These are phyloP conservation scores for Ajuga chamaepitys DNA, from an alignment of 257 asterid species.

Conservation along the genomic window DNA sequence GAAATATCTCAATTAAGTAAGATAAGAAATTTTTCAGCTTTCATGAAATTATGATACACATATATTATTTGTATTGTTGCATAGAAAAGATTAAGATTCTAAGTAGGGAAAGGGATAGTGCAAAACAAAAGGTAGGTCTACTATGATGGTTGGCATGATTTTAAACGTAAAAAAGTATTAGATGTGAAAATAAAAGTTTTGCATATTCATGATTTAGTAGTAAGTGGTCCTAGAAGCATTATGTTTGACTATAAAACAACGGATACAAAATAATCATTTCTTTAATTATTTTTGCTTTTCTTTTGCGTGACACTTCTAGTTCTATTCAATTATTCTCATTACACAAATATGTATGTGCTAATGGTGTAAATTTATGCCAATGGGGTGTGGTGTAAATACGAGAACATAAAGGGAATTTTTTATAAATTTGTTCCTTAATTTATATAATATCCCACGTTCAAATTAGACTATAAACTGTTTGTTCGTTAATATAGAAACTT, in stretches of 20 bases:
- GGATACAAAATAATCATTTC: neutral
- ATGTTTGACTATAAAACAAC: slow-evolving; percentile 15
- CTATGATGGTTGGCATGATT: slow-evolving; percentile 20
- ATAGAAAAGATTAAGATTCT: slow-evolving; percentile 4
- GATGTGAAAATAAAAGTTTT: neutral
- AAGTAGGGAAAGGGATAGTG: neutral
- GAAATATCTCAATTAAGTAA: too few species aligned
- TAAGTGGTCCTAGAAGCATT: slow-evolving; percentile 28
- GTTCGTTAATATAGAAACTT: too few species aligned
- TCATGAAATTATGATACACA: neutral
- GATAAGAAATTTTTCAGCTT: too few species aligned
- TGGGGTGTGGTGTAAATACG: too few species aligned
- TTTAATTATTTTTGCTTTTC: neutral
- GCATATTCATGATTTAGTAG: slow-evolving; percentile 11
- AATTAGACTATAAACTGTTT: too few species aligned
- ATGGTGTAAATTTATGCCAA: neutral
- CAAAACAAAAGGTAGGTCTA: slow-evolving; percentile 4
- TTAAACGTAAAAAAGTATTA: slow-evolving; percentile 5
- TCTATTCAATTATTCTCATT: neutral
- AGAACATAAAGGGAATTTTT: too few species aligned
- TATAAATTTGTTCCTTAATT: too few species aligned
- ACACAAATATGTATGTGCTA: neutral
- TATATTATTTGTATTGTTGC: neutral
- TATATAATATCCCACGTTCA: too few species aligned
- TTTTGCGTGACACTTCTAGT: neutral